Percentiles rank a stretch among this genome's conserved stretches.
These are phyloP conservation scores for Amaranthus palmeri DNA, from an alignment of 148 eudicot genomes.

Conservation along the genomic window DNA sequence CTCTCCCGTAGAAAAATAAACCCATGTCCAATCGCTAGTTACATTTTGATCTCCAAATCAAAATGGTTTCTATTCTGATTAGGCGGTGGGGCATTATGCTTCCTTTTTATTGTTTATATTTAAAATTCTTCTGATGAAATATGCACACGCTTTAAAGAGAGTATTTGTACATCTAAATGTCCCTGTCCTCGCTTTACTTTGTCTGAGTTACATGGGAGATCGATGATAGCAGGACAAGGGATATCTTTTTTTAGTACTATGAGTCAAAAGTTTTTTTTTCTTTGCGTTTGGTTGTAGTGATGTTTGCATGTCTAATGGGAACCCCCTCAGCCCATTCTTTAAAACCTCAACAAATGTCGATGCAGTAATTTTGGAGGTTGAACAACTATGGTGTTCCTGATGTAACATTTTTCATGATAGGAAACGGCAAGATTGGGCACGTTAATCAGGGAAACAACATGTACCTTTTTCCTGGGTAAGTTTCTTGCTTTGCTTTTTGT, in stretches of 20 bases:
- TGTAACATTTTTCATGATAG: conserved; percentile 31
- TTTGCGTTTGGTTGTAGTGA: neutral
- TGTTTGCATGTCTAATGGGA: neutral
- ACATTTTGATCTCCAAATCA: too few species aligned
- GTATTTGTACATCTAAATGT: too few species aligned
- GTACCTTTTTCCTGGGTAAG: conserved; percentile 99
- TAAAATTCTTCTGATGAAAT: too few species aligned
- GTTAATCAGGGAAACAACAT: conserved; percentile 97
- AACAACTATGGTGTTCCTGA: conserved; percentile 3
- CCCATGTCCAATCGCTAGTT: too few species aligned
- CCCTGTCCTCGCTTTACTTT: too few species aligned
- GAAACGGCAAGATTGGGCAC: conserved; percentile 76
- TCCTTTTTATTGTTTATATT: too few species aligned
- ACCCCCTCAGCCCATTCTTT: neutral
- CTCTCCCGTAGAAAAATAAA: too few species aligned
- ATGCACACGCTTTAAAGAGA: too few species aligned
- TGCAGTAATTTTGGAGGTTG: neutral
- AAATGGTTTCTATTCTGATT: too few species aligned
- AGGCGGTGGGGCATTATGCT: too few species aligned
- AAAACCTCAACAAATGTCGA: neutral
- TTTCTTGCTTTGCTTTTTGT: conserved; percentile 5
- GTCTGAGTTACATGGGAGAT: too few species aligned
- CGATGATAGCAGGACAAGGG: too few species aligned
- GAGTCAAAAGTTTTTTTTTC: neutral
- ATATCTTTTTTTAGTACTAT: neutral